Evolutionary conservation across 371 early-diverging fungal species (phyloP), one percentile per base, ranked within the genome.

Genomic region (Mucor mucedo): DNA sequence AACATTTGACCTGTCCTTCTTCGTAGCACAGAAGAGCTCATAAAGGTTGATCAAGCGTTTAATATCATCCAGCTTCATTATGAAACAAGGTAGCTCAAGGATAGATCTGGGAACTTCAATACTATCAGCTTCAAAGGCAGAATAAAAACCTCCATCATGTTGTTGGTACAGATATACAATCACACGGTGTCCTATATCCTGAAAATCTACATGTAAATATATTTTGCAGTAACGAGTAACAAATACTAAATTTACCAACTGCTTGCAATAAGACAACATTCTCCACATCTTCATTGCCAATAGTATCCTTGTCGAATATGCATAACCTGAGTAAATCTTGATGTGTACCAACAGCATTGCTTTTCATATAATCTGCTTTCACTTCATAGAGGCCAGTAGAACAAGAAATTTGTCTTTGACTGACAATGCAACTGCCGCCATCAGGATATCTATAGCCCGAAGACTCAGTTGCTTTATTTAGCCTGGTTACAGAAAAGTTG

Each of bases 171-270:
- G 50, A 65, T 65, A 65, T 65, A 65, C 66, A 60, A 60, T 65
- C 55, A 65, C 55, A 65, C 55, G 33, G 50, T 65, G 60, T 50
- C 60, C 60, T 65, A 65, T 65, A 60, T 49, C 48, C 60, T 60
- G 55, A 49, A 65, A 55, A 65, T 28, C 16, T 60, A 55, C 59
- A 32, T 65, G 49, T 65, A 65, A 55, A 65, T 65, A 52, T 44
- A 54, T 65, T 65, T 66, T 55, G 66, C 60, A 66, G 55, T 66
- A 56, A 48, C 60, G 55, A 65, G 60, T 66, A 66, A 60, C 66
- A 58, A 59, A 54, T 59, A 66, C 64, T 58, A 64, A 58, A 64
- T 58, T 57, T 64, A 64, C 64, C 58, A 64, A 64, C 64, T 64
- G 53, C 64, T 58, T 64, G 53, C 58, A 64, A 58, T 58, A 58